Conservation (phyloP, 257 asterid species). For the Penstemon barbatus region DNA sequence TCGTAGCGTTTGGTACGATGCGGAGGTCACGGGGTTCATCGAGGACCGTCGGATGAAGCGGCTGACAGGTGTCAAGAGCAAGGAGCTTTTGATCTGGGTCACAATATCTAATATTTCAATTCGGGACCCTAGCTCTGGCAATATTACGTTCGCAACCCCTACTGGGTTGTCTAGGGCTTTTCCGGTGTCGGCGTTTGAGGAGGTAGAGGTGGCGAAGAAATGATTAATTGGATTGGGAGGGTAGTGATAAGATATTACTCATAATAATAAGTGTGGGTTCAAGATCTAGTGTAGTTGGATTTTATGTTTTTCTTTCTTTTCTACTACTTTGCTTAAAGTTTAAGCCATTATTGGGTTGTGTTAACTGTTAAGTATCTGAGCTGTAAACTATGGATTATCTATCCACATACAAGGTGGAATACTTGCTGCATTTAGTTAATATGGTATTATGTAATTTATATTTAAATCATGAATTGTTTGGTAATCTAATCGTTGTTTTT, state of each 20-base stretch:
- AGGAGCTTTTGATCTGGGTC: conserved; percentile 75
- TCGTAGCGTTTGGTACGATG: conserved; percentile 60
- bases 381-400: too few species aligned
- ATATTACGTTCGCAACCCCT: conserved; percentile 52
- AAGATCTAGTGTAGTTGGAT: background rate
- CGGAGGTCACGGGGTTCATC: conserved; percentile 63
- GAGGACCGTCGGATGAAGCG: conserved; percentile 68
- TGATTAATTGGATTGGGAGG: conserved; percentile 13
- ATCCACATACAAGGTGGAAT: too few species aligned
- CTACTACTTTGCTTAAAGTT: background rate
- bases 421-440: too few species aligned
- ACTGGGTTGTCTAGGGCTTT: conserved; percentile 60
- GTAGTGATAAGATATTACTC: background rate
- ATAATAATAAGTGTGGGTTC: conserved; percentile 7
- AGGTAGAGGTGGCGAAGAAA: conserved; percentile 28
- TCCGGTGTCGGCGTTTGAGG: conserved; percentile 64
- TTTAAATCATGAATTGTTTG: too few species aligned
- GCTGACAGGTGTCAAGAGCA: conserved; percentile 72
- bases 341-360: background rate
- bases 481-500: too few species aligned
- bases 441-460: too few species aligned
- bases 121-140: conserved; percentile 43
- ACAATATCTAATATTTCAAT: conserved; percentile 54
- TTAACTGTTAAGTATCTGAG: too few species aligned
- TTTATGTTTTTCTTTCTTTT: too few species aligned